These are phyloP conservation scores for Thalassiosira profunda DNA, from an alignment of 108 stramenopile species.

Conservation along the genomic window DNA sequence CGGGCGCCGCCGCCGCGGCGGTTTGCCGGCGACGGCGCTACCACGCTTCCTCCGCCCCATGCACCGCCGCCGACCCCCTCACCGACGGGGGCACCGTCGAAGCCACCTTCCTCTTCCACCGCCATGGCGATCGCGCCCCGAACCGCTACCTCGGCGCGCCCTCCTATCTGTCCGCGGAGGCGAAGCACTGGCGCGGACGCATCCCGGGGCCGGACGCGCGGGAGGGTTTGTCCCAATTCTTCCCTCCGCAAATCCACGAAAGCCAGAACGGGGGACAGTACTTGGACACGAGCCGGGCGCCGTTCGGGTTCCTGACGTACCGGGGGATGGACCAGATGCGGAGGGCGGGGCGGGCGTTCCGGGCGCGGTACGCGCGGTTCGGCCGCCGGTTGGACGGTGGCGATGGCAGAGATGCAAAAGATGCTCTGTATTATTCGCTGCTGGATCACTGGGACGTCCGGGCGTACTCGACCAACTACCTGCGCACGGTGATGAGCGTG, in stretches of 20 bases:
- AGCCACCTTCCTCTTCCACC: constrained; percentile 76
- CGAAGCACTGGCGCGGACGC: constrained; percentile 59
- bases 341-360: constrained; percentile 51
- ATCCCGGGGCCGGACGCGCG: constrained; percentile 47
- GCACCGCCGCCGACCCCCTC: background rate
- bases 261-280: constrained; percentile 46
- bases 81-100: constrained; percentile 55
- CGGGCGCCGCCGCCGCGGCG: background rate
- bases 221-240: constrained; percentile 28
- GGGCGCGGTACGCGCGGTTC: constrained; percentile 52
- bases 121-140: constrained; percentile 83
- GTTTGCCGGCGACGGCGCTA: background rate
- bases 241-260: constrained; percentile 54
- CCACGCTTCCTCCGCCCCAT: background rate
- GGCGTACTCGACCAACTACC: constrained; percentile 79
- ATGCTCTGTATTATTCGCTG: constrained; percentile 31
- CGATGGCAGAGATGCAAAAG: constrained; percentile 6
- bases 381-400: constrained; percentile 21
- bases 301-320: constrained; percentile 77
- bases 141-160: constrained; percentile 49
- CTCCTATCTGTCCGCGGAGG: constrained; percentile 43
- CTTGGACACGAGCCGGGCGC: constrained; percentile 46
- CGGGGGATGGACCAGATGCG: constrained; percentile 72
- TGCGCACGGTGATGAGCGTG: constrained; percentile 75
- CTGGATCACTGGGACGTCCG: constrained; percentile 68